A percentile compares a stretch with the other conserved stretches of the same genome.
phyloP scores from a whole-genome alignment of 2,329 filamentous ascomycete genomes.

The Colletotrichum filicis region DNA sequence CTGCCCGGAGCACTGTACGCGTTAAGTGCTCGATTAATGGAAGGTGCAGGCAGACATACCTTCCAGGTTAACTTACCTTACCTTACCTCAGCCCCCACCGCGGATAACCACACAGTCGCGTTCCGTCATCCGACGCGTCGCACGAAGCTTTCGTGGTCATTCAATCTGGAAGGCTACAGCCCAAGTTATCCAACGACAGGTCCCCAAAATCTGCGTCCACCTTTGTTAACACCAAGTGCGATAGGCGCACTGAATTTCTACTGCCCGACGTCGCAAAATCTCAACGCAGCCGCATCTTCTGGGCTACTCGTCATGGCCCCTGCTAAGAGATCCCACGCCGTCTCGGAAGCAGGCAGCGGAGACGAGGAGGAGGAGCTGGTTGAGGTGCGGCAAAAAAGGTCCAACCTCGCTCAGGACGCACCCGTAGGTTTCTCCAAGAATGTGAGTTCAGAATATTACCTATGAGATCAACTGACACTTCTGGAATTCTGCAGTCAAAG shows the following conservation, averaged over 20 bases:
- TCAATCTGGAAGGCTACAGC: not conserved
- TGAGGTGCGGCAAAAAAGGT: slow-evolving; percentile 53
- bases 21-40: not conserved
- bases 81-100: not conserved
- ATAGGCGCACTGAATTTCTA: not conserved
- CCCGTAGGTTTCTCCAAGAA: slow-evolving; percentile 46
- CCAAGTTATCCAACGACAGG: not conserved
- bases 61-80: no score
- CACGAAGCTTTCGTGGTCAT: not conserved
- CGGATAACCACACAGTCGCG: not conserved
- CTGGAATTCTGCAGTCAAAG: slow-evolving; percentile 42
- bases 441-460: not conserved
- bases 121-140: not conserved
- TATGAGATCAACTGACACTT: not conserved
- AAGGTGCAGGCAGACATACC: no score
- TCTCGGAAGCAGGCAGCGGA: slow-evolving; percentile 40
- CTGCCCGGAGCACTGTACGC: not conserved
- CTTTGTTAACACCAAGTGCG: not conserved
- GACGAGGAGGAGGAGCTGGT: slow-evolving; percentile 43
- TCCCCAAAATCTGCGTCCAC: not conserved
- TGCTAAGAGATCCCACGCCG: slow-evolving; percentile 55
- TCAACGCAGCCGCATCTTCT: not conserved
- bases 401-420: slow-evolving; percentile 50
- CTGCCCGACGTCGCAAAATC: not conserved
- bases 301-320: slow-evolving; percentile 41